phyloP scores from a whole-genome alignment of 1,284 basidiomycete species.

The Pseudomicrostroma phylloplanum region DNA sequence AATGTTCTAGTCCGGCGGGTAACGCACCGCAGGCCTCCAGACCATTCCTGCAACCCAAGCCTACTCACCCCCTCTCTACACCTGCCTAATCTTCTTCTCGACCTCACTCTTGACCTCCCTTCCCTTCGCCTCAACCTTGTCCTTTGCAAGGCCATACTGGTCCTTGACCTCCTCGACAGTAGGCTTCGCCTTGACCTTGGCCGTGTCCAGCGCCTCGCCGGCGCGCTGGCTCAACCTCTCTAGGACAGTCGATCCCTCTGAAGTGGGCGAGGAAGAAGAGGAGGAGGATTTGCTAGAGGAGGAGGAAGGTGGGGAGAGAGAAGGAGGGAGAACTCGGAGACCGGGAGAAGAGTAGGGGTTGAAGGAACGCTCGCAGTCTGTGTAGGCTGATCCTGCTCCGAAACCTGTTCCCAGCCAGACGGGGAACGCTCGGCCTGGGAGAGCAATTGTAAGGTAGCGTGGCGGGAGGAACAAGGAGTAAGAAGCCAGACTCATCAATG shows the following conservation, averaged over 20 bases:
- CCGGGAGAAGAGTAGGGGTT: constrained; percentile 88
- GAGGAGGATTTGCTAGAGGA: no score
- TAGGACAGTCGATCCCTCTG: constrained; percentile 30
- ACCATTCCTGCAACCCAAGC: no score
- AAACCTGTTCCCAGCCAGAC: constrained; percentile 87
- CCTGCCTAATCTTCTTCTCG: constrained; percentile 2
- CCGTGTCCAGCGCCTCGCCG: constrained; percentile 38
- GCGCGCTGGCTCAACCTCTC: constrained; percentile 42
- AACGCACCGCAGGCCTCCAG: no score
- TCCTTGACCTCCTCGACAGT: constrained; percentile 22
- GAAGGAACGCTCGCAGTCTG: constrained; percentile 92
- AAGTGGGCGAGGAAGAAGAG: constrained; percentile 13
- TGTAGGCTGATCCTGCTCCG: constrained; percentile 73
- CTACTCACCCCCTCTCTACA: background rate
- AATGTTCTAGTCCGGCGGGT: no score
- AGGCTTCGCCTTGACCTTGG: constrained; percentile 31
- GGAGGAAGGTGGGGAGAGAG: constrained; percentile 47
- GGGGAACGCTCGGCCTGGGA: constrained; percentile 87
- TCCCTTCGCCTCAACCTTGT: constrained; percentile 20
- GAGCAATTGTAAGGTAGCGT: constrained; percentile 11
- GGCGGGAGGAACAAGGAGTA: constrained; percentile 17
- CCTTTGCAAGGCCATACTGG: constrained; percentile 10
- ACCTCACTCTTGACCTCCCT: constrained; percentile 17
- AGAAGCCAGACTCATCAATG: constrained; percentile 5
- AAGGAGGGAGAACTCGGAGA: constrained; percentile 64